A percentile compares a stretch with the other conserved stretches of the same genome.
Evolutionary conservation across 2,329 filamentous ascomycete genomes (phyloP).

Genomic region (Zasmidium citrigriseum): DNA sequence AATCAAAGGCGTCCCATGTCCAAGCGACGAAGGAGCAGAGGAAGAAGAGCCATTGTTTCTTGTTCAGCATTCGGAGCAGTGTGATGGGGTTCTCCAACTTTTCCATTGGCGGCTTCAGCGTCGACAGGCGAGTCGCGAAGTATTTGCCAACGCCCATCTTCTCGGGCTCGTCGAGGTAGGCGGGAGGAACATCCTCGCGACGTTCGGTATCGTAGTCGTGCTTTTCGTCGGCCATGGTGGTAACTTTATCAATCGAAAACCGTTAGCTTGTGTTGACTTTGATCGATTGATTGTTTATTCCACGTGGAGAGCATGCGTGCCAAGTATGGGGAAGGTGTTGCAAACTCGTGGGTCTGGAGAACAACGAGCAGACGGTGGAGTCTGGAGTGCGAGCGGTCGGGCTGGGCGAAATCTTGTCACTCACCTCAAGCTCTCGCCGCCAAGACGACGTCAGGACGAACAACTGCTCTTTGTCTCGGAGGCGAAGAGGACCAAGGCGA

Average conservation of each 20-base stretch:
- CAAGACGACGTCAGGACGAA: not conserved
- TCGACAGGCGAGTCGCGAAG: conserved; percentile 54
- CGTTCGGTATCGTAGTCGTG: conserved; percentile 18
- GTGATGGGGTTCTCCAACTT: conserved; percentile 56
- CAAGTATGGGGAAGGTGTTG: not conserved
- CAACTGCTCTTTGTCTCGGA: not conserved
- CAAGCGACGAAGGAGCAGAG: conserved; percentile 51
- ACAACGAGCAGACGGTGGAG: not conserved
- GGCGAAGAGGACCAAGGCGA: not conserved
- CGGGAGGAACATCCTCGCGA: conserved; percentile 14
- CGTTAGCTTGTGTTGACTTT: not conserved
- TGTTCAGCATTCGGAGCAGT: conserved; percentile 53
- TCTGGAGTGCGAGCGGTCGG: not conserved
- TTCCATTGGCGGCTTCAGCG: conserved; percentile 58
- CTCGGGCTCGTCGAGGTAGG: not conserved
- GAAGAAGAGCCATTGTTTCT: conserved; percentile 62
- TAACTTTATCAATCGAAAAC: no score
- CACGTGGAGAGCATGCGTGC: not conserved
- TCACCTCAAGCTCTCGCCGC: not conserved
- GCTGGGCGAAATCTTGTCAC: not conserved
- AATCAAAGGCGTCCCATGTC: conserved; percentile 61
- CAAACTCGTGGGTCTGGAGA: not conserved
- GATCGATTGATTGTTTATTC: no score
- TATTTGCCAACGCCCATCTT: conserved; percentile 50
- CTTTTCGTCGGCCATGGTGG: conserved; percentile 17